A percentile compares a stretch with the other conserved stretches of the same genome.
phyloP scores from a whole-genome alignment of 1,139 yeast genomes.

The Yamadazyma trypodendri region DNA sequence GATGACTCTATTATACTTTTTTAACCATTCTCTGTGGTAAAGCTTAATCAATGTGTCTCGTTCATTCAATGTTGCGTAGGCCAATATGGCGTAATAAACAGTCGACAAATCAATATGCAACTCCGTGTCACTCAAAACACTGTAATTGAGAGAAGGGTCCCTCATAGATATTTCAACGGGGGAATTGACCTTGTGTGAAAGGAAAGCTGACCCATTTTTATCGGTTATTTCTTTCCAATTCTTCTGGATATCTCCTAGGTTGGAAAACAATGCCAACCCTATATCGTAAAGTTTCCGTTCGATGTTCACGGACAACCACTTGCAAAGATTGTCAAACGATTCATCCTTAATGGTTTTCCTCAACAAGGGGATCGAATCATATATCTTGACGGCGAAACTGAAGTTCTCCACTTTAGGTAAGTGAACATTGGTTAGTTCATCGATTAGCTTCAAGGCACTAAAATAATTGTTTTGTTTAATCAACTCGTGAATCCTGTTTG shows the following conservation, averaged over 20 bases:
- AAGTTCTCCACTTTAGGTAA: constrained; percentile 70
- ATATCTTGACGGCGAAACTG: constrained; percentile 70
- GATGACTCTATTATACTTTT: constrained; percentile 70
- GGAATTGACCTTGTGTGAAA: constrained; percentile 72
- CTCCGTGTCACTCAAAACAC: constrained; percentile 45
- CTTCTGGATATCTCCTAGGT: constrained; percentile 53
- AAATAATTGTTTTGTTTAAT: constrained; percentile 75
- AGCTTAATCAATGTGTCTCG: constrained; percentile 57
- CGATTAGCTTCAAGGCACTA: constrained; percentile 81
- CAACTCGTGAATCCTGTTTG: constrained; percentile 82
- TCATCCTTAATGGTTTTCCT: constrained; percentile 76
- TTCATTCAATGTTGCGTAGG: constrained; percentile 73
- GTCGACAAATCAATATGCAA: constrained; percentile 62
- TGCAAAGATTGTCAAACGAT: constrained; percentile 68
- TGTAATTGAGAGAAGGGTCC: constrained; percentile 47
- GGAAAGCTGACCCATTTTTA: constrained; percentile 36
- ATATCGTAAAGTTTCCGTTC: constrained; percentile 62
- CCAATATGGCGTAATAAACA: constrained; percentile 79
- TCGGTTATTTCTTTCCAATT: constrained; percentile 51
- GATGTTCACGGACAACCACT: constrained; percentile 64
- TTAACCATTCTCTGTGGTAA: constrained; percentile 70
- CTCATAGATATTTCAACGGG: constrained; percentile 79
- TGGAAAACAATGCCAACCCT: constrained; percentile 58
- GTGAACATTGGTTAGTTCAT: constrained; percentile 67
- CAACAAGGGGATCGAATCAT: constrained; percentile 75